Evolutionary conservation across 2,329 filamentous ascomycete genomes (phyloP).

Genomic region (Pseudocercospora vitis): DNA sequence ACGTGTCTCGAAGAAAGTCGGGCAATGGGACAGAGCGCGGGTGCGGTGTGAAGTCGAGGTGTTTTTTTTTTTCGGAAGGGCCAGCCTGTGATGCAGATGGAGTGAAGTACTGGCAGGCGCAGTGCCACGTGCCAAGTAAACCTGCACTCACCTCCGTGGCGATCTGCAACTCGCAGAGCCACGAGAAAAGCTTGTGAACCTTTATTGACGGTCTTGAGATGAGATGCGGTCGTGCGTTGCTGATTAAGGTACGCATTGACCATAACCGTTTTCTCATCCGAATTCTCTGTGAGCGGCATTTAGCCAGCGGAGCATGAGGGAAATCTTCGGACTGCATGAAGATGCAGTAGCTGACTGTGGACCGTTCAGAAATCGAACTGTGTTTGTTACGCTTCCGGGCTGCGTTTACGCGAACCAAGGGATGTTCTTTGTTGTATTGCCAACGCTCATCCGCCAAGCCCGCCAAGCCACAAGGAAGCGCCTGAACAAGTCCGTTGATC

Average conservation of each 20-base stretch:
- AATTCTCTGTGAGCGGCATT: background rate
- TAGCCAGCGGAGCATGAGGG: background rate
- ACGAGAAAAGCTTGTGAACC: constrained; percentile 2
- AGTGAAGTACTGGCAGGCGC: constrained; percentile 6
- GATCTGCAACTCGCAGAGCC: background rate
- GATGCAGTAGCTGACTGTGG: background rate
- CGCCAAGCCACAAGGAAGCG: background rate
- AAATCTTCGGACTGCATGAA: background rate
- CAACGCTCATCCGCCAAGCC: background rate
- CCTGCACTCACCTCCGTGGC: background rate
- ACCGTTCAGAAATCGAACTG: background rate
- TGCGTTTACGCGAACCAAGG: background rate
- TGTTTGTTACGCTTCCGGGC: background rate
- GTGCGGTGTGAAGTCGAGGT: constrained; percentile 6
- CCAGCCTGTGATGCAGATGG: background rate
- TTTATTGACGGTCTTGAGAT: background rate
- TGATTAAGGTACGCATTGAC: constrained; percentile 6
- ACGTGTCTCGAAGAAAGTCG: too few species aligned
- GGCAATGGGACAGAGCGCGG: too few species aligned
- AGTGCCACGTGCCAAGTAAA: constrained; percentile 1
- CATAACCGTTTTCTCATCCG: constrained; percentile 4
- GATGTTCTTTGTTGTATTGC: background rate
- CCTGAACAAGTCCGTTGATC: background rate
- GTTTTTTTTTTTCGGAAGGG: background rate
- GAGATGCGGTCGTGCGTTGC: constrained; percentile 3